These are phyloP conservation scores for Alternaria dauci DNA, from an alignment of 2,329 filamentous ascomycete genomes.

Conservation along the genomic window DNA sequence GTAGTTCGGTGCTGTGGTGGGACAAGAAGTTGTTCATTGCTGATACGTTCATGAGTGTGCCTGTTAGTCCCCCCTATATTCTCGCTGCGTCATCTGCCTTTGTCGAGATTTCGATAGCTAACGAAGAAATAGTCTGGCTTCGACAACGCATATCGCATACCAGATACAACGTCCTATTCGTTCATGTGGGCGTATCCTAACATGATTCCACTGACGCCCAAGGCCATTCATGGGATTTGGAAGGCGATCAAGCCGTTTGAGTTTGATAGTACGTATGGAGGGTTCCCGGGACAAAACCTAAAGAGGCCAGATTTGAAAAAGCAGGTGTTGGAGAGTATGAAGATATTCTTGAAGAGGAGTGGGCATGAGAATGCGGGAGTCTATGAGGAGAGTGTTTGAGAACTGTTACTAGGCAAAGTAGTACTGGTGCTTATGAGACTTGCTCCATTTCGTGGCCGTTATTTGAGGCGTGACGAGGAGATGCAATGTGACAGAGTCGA, in stretches of 20 bases:
- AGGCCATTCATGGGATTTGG: conserved; percentile 75
- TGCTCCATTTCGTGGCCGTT: background rate
- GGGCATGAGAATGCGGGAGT: conserved; percentile 58
- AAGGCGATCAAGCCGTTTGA: conserved; percentile 66
- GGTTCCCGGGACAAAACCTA: conserved; percentile 71
- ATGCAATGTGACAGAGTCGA: background rate
- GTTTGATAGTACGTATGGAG: conserved; percentile 73
- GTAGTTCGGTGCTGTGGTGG: conserved; percentile 73
- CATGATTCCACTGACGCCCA: conserved; percentile 71
- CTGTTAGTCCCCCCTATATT: conserved; percentile 52
- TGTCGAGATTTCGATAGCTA: background rate
- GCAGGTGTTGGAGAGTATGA: conserved; percentile 77
- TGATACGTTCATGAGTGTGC: conserved; percentile 78
- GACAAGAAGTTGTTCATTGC: conserved; percentile 69
- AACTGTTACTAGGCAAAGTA: background rate
- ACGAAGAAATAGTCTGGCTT: conserved; percentile 36
- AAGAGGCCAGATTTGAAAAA: conserved; percentile 64
- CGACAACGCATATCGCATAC: conserved; percentile 51
- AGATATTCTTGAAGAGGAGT: conserved; percentile 70
- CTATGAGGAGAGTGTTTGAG: conserved; percentile 32
- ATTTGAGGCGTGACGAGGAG: background rate
- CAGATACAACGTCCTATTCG: conserved; percentile 63
- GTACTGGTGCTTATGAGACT: background rate
- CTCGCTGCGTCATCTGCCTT: background rate
- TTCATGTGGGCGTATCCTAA: conserved; percentile 74